Conservation (phyloP, 495 filamentous ascomycete genomes). For the Aeminium ludgeri region DNA sequence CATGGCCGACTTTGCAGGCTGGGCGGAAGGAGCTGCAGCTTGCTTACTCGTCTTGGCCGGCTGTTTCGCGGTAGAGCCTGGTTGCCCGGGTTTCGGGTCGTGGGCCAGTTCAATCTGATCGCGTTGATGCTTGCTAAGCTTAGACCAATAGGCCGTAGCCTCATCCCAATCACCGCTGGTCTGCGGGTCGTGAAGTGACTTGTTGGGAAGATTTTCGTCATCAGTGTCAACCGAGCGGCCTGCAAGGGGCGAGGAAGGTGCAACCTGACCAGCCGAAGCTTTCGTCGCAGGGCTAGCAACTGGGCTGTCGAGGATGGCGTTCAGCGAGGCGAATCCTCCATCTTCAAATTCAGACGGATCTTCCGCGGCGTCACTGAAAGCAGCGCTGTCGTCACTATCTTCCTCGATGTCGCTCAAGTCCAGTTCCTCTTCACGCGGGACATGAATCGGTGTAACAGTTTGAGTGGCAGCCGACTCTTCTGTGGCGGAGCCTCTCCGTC, state of each 20-base stretch:
- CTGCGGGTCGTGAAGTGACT: neutral
- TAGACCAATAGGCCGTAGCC: constrained; percentile 47
- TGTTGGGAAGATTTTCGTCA: neutral
- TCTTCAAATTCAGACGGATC: constrained; percentile 51
- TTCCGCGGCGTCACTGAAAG: constrained; percentile 82
- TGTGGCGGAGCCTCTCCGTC: neutral
- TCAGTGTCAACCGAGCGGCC: neutral
- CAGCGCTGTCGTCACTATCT: constrained; percentile 40
- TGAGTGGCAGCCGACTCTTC: constrained; percentile 1
- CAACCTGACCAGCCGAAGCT: neutral
- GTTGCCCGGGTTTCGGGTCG: too few relatives aligned
- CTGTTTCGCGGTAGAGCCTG: too few relatives aligned
- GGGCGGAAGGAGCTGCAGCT: neutral
- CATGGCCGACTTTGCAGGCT: neutral
- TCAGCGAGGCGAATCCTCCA: constrained; percentile 61
- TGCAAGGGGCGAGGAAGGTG: constrained; percentile 3
- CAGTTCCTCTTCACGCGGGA: neutral
- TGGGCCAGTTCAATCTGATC: constrained; percentile 40
- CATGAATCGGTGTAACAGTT: neutral
- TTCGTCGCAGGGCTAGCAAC: constrained; percentile 1
- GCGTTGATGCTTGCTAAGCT: constrained; percentile 40
- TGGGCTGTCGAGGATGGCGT: constrained; percentile 63
- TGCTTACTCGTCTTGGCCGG: constrained; percentile 32
- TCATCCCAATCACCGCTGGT: constrained; percentile 40
- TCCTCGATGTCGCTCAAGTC: constrained; percentile 10